Evolutionary conservation across 1,284 basidiomycete species (phyloP).

Genomic region (Irpex sp.): DNA sequence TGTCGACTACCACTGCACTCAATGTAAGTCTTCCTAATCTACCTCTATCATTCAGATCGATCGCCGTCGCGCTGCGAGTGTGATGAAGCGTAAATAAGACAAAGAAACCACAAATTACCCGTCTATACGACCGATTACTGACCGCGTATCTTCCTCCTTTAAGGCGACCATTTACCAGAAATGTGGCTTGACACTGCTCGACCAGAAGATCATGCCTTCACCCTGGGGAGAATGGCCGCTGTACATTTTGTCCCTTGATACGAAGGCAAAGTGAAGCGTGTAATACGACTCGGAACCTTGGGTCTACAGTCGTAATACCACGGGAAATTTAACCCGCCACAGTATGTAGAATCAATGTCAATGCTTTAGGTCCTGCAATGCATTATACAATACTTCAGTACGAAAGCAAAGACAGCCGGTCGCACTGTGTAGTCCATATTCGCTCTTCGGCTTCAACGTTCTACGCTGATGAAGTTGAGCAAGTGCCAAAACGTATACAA

Average conservation of each 20-base stretch:
- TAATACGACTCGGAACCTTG: no score
- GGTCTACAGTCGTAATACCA: not conserved
- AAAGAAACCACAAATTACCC: not conserved
- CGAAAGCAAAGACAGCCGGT: no score
- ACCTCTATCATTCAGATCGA: slow-evolving; percentile 3
- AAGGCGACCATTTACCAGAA: slow-evolving; percentile 19
- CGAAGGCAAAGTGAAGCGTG: not conserved
- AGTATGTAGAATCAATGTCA: no score
- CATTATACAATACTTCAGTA: no score
- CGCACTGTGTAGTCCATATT: no score
- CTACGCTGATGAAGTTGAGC: no score
- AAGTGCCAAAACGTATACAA: no score
- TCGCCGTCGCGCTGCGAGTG: not conserved
- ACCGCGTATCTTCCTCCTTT: slow-evolving; percentile 10
- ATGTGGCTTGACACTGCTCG: slow-evolving; percentile 16
- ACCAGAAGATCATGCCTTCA: slow-evolving; percentile 14
- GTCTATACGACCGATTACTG: not conserved
- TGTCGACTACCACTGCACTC: slow-evolving; percentile 10
- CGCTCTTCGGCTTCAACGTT: no score
- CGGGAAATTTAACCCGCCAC: no score
- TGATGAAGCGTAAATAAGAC: not conserved
- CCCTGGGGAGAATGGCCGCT: slow-evolving; percentile 20
- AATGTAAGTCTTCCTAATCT: slow-evolving; percentile 12
- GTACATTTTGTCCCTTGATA: slow-evolving; percentile 16
- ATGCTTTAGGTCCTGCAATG: no score